Evolutionary conservation across 2,329 filamentous ascomycete species (phyloP).

Genomic region (Phoma sp.): DNA sequence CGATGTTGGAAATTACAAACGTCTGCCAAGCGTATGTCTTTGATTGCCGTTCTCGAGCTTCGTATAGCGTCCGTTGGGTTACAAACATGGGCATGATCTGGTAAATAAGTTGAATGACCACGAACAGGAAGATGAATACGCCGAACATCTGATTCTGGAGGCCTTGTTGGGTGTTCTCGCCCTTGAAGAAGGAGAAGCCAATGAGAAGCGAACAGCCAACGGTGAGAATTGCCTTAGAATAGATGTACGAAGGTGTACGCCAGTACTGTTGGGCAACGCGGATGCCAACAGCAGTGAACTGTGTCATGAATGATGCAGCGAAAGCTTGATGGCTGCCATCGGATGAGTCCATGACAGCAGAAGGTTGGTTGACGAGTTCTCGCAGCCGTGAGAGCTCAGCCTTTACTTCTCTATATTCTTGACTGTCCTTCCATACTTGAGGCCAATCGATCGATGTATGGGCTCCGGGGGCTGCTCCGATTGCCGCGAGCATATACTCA

Average conservation of each 20-base stretch:
- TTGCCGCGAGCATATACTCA: slow-evolving; percentile 73
- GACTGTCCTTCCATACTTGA: slow-evolving; percentile 48
- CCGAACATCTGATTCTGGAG: slow-evolving; percentile 58
- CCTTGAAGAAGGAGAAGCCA: slow-evolving; percentile 53
- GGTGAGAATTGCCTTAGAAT: slow-evolving; percentile 41
- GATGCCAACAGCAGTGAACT: slow-evolving; percentile 47
- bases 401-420: slow-evolving; percentile 37
- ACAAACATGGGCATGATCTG: slow-evolving; percentile 66
- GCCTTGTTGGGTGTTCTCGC: slow-evolving; percentile 49
- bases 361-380: slow-evolving; percentile 39
- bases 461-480: slow-evolving; percentile 41
- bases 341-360: slow-evolving; percentile 39
- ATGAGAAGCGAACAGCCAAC: slow-evolving; percentile 43
- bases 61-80: slow-evolving; percentile 64
- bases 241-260: slow-evolving; percentile 55
- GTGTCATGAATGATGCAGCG: slow-evolving; percentile 50
- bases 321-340: slow-evolving; percentile 58
- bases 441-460: slow-evolving; percentile 50
- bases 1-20: slow-evolving; percentile 73
- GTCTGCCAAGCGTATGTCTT: slow-evolving; percentile 78
- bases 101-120: slow-evolving; percentile 49
- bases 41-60: slow-evolving; percentile 66
- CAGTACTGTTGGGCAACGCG: slow-evolving; percentile 58
- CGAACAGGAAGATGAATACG: slow-evolving; percentile 59
- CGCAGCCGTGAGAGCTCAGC: slow-evolving; percentile 51